These are phyloP conservation scores for Saxophila tyrrhenica DNA, from an alignment of 495 filamentous ascomycete species.

Conservation along the genomic window DNA sequence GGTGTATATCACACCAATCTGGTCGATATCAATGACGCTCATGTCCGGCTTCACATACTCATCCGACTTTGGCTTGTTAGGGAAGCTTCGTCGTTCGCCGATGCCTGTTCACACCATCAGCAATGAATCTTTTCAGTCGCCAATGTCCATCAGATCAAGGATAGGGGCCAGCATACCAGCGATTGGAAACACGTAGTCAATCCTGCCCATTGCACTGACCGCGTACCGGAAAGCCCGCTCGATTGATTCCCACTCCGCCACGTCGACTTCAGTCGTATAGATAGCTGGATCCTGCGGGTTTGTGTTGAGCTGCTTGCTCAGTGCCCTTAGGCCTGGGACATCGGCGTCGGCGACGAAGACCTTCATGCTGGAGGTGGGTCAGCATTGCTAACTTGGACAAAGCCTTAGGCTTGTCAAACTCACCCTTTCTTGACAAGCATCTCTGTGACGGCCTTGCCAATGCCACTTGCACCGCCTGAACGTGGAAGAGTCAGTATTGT, in stretches of 20 bases:
- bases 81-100: constrained; percentile 5
- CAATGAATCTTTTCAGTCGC: too few species aligned
- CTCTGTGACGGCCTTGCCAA: neutral
- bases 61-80: neutral
- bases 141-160: neutral
- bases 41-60: constrained; percentile 5
- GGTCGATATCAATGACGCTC: constrained; percentile 7
- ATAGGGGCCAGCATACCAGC: neutral
- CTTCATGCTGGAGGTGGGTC: neutral
- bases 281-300: neutral
- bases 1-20: constrained; percentile 10
- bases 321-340: neutral
- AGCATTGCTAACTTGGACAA: neutral
- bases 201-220: neutral
- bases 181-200: constrained; percentile 12
- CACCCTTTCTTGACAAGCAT: neutral
- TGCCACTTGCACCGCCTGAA: neutral
- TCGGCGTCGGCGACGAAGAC: constrained; percentile 10
- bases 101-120: neutral
- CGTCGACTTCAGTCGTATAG: constrained; percentile 1
- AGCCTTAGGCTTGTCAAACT: too few species aligned
- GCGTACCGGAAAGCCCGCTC: constrained; percentile 2
- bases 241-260: constrained; percentile 10
- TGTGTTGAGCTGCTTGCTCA: constrained; percentile 1
- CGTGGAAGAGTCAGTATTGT: neutral